Evolutionary conservation across 495 filamentous ascomycete genomes (phyloP), one percentile per base, ranked within the genome.

Genomic region (Oidiodendron maius): DNA sequence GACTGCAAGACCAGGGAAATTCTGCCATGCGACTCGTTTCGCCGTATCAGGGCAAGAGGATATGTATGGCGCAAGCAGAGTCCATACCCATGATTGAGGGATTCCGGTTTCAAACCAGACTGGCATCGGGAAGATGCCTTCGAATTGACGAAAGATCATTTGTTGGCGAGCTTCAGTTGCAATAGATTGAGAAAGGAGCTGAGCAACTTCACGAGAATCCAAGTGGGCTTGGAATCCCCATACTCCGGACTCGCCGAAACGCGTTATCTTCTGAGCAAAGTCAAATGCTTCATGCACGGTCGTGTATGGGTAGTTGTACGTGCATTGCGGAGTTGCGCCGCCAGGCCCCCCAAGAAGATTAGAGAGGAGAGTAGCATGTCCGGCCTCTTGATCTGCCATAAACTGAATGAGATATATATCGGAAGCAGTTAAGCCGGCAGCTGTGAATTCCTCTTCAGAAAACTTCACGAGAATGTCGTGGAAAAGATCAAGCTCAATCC

Each of bases 31-130:
- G 28, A 95, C 69, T 3, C 85, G 77, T 3, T 87, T 95, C 55
- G 83, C 79, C 56, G 84, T 81, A 42, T 62, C 63, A 0, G 89
- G 88, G 62, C 90, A 96, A 11, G 73, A 80, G 40, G 78, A 83
- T 65, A 96, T 91, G 62, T 87, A 90, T 0, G 86, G 90, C 0
- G 90, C 87, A 26, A 96, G 72, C 9, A 88, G 72, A 0, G 88
- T 83, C 90, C 90, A 95, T 1, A 83, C 79, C 86, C 90, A 94
- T 0, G 83, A 87, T 61, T 95, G 89, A 0, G 88, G 87, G 16
- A 90, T 77, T 20, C 86, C 86, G 9, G 79, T 73, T 63, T 89
- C 79, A 62, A 91, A 91, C 85, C 84, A 95, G 2, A 84, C 86
- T 0, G 87, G 82, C 84, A 87, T 89, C 2, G 89, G 86, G 65